Base-by-base conservation (phyloP, 2,329 filamentous ascomycete species). In the Chaetomiaceae sp. region DNA sequence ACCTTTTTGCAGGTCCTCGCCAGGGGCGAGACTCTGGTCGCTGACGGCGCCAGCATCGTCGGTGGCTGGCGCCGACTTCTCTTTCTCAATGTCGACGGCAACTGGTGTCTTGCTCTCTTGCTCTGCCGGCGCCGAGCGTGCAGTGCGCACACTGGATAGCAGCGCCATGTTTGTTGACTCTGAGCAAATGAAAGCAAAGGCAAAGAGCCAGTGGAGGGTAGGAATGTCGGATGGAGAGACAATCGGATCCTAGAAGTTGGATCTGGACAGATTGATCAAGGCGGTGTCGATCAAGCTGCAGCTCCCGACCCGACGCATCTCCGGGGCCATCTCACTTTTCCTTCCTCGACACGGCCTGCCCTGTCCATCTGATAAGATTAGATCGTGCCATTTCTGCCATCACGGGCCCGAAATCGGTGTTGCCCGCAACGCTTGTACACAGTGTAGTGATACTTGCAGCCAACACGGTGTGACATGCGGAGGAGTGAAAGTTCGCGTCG, bases 1-100 rank as follows among this genome's bases (percentile, higher is more conserved):
- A 60, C 73, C 72, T 25, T 59, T 53, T 55, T 73, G 66, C 22
- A 64, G 62, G 49, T 66, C 59, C 12, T 52, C 39, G 17, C 14
- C 38, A 11, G 54, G 50, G 12, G 47, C 44, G 9, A 54, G 54
- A 20, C 42, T 6, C 6, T 40, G 33, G 5, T 17, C 20, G 14
- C 36, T 22, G 27, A 23, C 37, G 22, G 25, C 34, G 56, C 57
- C n/a, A 63, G 65, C 29, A 49, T 65, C 37, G 55, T 56, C 44
- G 40, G 19, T 22, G 46, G 49, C 45, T 40, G 9, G 27, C 29
- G 8, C n/a, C n/a, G 31, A 23, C 45, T 40, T 38, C 14, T 50
- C 40, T 4, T 12, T 27, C 1, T 5, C 12, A 3, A 29, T 15
- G n/a, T 48, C 19, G 31, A 14, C 51, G n/a, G 17, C 27, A 17